Conservation (phyloP, 192 early-diverging fungal genomes). For the Irineochytrium annulatum region DNA sequence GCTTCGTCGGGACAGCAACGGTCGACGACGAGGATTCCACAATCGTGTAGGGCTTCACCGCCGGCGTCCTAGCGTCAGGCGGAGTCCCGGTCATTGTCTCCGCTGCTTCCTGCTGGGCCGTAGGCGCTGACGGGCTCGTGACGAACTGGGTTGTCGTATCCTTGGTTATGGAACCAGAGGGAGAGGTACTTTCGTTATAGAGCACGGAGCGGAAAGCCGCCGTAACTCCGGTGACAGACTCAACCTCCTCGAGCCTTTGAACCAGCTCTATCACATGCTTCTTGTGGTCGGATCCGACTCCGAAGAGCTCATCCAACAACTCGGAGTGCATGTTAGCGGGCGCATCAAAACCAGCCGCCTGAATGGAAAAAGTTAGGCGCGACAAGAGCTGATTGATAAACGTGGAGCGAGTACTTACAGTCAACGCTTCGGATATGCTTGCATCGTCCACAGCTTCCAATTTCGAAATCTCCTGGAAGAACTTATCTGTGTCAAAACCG, state of each 20-base stretch:
- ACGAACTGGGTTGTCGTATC: too few species aligned
- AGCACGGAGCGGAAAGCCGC: not conserved
- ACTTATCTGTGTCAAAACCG: not conserved
- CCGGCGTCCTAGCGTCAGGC: too few species aligned
- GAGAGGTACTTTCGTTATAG: too few species aligned
- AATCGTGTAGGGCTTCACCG: too few species aligned
- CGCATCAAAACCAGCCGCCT: not conserved
- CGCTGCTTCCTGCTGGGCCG: too few species aligned
- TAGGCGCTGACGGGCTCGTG: too few species aligned
- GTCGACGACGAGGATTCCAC: too few species aligned
- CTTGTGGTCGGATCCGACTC: not conserved
- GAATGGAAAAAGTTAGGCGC: not conserved
- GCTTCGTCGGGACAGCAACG: too few species aligned
- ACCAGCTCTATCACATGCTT: not conserved
- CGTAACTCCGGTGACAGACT: not conserved
- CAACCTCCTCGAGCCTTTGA: not conserved
- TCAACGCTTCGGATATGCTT: not conserved
- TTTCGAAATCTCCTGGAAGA: not conserved
- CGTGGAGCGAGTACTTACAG: not conserved
- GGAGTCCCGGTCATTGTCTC: too few species aligned
- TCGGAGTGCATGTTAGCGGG: not conserved
- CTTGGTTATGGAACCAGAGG: too few species aligned
- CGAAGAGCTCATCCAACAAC: not conserved
- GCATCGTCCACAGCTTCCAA: too few species aligned
- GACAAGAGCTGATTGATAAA: not conserved